phyloP scores from a whole-genome alignment of 305 asterid genomes.

The Fraxinus albicans region DNA sequence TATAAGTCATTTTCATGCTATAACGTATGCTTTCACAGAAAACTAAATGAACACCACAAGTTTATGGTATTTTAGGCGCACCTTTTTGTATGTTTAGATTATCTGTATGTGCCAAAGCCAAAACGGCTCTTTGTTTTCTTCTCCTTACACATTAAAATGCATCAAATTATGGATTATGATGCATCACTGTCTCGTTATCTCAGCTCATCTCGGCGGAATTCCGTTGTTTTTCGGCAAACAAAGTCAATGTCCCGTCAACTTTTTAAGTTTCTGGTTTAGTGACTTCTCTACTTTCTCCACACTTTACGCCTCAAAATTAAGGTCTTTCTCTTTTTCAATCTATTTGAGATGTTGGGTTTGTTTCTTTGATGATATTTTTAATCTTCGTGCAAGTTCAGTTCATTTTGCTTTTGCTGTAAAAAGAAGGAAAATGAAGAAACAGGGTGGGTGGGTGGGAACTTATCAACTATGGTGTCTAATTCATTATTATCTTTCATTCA shows the following conservation, averaged over 20 bases:
- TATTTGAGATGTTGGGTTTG: constrained; percentile 16
- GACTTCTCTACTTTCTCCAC: constrained; percentile 13
- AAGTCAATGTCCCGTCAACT: constrained; percentile 34
- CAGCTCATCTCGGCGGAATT: constrained; percentile 32
- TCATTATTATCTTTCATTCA: neutral
- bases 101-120: constrained; percentile 24
- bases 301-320: constrained; percentile 15
- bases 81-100: constrained; percentile 14
- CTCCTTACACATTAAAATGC: constrained; percentile 31
- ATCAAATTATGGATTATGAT: constrained; percentile 36
- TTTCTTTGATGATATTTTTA: neutral
- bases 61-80: constrained; percentile 23
- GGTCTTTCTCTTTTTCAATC: constrained; percentile 28
- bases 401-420: neutral
- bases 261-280: constrained; percentile 22
- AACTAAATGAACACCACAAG: constrained; percentile 20
- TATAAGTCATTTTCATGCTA: neutral
- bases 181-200: constrained; percentile 35
- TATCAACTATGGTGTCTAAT: constrained; percentile 5
- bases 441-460: neutral
- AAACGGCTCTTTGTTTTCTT: constrained; percentile 41
- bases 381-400: neutral
- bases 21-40: neutral
- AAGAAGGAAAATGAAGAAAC: neutral
- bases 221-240: constrained; percentile 33